Conservation (phyloP, 805 yeast genomes). For the Maudiozyma saulgeensis region DNA sequence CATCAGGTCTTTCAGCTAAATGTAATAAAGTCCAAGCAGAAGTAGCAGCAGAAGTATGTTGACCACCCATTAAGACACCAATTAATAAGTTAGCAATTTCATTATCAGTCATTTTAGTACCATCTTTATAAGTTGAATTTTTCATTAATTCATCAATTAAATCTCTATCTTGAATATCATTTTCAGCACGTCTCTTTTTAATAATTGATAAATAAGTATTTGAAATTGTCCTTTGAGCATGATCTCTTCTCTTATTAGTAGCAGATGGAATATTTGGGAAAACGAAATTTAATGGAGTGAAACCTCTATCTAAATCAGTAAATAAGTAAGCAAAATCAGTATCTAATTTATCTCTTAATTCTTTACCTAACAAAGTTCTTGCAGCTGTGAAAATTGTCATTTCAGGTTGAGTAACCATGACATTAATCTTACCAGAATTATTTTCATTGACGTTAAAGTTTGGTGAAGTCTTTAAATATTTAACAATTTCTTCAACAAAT, state of each 20-base stretch:
- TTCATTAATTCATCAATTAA: conserved; percentile 81
- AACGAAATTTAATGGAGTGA: conserved; percentile 90
- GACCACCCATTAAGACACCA: conserved; percentile 98
- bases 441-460: conserved; percentile 35
- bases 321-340: conserved; percentile 76
- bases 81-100: conserved; percentile 89
- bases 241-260: conserved; percentile 73
- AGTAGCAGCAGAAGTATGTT: conserved; percentile 94
- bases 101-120: conserved; percentile 85
- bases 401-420: conserved; percentile 84
- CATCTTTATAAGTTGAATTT: conserved; percentile 82
- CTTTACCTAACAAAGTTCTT: conserved; percentile 82
- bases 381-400: conserved; percentile 95
- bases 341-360: conserved; percentile 75
- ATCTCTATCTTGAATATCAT: conserved; percentile 78
- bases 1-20: conserved; percentile 74
- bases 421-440: conserved; percentile 45
- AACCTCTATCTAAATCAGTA: conserved; percentile 91
- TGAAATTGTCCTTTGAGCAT: conserved; percentile 77
- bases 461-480: conserved; percentile 49
- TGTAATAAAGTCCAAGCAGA: conserved; percentile 92
- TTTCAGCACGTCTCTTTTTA: conserved; percentile 57
- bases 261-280: conserved; percentile 91
- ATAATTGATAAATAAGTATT: conserved; percentile 74
- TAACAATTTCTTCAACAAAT: conserved; percentile 65